Conservation (phyloP, 345 rosid species). For the Triadica sebifera region DNA sequence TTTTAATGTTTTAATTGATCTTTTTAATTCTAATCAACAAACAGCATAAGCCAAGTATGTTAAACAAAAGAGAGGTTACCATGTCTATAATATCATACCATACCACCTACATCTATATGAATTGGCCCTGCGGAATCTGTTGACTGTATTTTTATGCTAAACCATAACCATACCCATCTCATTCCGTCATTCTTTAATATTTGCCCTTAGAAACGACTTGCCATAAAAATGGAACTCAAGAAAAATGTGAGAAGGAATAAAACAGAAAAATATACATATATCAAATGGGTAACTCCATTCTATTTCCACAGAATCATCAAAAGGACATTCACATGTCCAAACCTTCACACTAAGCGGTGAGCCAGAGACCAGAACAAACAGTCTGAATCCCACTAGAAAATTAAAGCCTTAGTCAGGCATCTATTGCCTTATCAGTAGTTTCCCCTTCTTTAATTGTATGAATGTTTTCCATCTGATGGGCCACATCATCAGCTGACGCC, state of each 20-base stretch:
- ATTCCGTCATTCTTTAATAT: background rate
- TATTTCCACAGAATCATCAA: conserved; percentile 12
- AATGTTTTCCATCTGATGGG: conserved; percentile 25
- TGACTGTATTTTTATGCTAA: background rate
- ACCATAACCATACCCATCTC: background rate
- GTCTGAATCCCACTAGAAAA: background rate
- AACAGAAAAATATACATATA: background rate
- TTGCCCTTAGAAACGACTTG: background rate
- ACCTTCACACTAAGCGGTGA: background rate
- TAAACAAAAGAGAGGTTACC: too few relatives aligned
- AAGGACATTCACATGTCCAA: conserved; percentile 2
- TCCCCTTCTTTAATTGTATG: conserved; percentile 25
- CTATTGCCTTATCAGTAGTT: conserved; percentile 12
- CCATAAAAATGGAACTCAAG: background rate
- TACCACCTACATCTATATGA: too few relatives aligned
- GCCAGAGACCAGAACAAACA: conserved; percentile 3
- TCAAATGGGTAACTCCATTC: background rate
- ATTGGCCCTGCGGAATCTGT: too few relatives aligned
- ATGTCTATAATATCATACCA: too few relatives aligned
- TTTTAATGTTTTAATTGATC: too few relatives aligned
- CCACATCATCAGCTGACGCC: conserved; percentile 24
- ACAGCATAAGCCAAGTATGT: too few relatives aligned
- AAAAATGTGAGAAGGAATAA: background rate
- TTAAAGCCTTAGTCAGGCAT: background rate
- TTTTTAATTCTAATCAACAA: too few relatives aligned